These are phyloP conservation scores for Ganoderma lucidum DNA, from an alignment of 1,284 basidiomycete species.

Conservation along the genomic window DNA sequence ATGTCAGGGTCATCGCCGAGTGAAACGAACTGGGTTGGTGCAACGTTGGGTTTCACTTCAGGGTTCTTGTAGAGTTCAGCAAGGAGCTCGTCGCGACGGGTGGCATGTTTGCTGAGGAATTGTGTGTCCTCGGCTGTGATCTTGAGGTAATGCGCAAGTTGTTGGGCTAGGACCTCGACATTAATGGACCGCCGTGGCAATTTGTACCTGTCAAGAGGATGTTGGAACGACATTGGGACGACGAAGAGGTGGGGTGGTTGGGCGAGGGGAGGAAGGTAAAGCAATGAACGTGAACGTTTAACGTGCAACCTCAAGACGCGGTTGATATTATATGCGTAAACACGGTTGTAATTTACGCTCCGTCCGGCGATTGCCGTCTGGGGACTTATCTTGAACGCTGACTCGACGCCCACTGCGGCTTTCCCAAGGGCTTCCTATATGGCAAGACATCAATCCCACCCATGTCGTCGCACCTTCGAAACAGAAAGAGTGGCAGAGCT, in stretches of 20 bases:
- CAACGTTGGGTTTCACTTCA: constrained; percentile 4
- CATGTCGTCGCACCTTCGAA: no score
- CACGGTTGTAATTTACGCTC: neutral
- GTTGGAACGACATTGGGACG: neutral
- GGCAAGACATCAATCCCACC: no score
- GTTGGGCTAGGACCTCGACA: neutral
- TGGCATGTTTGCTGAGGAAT: constrained; percentile 12
- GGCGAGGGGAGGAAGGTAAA: no score
- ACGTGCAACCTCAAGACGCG: no score
- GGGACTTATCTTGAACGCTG: no score
- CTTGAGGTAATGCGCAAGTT: constrained; percentile 8
- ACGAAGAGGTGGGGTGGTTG: neutral
- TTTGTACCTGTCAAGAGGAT: neutral
- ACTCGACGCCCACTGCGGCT: no score
- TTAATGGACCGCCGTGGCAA: neutral
- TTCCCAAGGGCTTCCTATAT: no score
- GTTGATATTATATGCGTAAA: neutral
- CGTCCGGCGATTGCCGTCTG: no score
- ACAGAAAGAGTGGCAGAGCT: no score
- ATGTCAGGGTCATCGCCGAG: neutral
- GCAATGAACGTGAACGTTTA: neutral
- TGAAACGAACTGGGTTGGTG: constrained; percentile 5
- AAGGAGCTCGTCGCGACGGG: constrained; percentile 17
- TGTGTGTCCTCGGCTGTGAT: constrained; percentile 14
- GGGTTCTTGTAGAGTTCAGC: constrained; percentile 18